Evolutionary conservation across 2,329 filamentous ascomycete species (phyloP).

Genomic region (Plenodomus tracheiphilus): DNA sequence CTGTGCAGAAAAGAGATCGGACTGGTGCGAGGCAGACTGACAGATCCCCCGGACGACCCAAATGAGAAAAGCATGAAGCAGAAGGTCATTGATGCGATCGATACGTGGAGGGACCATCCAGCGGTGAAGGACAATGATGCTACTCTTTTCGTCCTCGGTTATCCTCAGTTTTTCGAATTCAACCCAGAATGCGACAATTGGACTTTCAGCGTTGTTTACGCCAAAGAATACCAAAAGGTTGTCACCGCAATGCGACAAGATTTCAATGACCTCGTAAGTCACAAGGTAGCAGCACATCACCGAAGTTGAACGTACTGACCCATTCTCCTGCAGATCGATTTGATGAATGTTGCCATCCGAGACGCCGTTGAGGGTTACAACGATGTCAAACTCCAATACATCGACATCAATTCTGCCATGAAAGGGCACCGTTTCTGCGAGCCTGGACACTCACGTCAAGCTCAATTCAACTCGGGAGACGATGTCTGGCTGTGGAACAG

Average conservation of each 20-base stretch:
- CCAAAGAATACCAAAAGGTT: not conserved
- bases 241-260: conserved; percentile 2
- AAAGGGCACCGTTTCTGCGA: conserved; percentile 15
- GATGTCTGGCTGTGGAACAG: conserved; percentile 8
- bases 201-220: conserved; percentile 1
- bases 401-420: conserved; percentile 11
- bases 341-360: conserved; percentile 6
- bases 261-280: conserved; percentile 8
- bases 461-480: not conserved
- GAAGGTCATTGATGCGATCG: conserved; percentile 2
- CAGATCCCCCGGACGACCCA: not conserved
- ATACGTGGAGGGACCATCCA: conserved; percentile 6
- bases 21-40: conserved; percentile 1
- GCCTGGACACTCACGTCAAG: not conserved
- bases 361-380: conserved; percentile 8
- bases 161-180: conserved; percentile 5
- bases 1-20: conserved; percentile 5
- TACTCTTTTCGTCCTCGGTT: not conserved
- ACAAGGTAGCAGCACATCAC: not conserved
- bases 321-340: conserved; percentile 1
- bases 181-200: conserved; percentile 1
- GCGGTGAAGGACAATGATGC: not conserved
- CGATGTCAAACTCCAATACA: conserved; percentile 11
- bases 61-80: not conserved
- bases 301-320: not conserved